Conservation (phyloP, 768 basidiomycete genomes). For the Sporobolomyces pararoseus region DNA sequence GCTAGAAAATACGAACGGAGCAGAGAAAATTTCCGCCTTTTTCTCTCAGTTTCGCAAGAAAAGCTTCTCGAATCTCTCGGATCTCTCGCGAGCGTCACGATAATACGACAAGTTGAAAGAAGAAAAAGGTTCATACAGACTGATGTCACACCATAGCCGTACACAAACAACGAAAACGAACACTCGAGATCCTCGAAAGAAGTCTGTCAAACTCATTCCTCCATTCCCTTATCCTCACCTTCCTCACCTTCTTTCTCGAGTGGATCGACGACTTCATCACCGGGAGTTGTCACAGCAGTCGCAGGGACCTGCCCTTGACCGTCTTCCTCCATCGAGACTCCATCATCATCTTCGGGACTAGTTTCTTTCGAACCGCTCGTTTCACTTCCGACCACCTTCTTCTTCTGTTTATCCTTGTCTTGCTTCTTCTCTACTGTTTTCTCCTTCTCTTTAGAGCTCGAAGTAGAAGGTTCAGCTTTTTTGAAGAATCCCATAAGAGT, state of each 20-base stretch:
- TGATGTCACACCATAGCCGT: background rate
- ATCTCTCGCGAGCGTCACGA: too few species aligned
- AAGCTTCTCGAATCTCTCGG: too few species aligned
- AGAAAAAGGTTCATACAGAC: background rate
- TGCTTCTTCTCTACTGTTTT: background rate
- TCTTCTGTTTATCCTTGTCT: background rate
- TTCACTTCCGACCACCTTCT: background rate
- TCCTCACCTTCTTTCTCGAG: background rate
- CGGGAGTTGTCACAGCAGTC: conserved; percentile 17
- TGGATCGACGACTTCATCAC: background rate
- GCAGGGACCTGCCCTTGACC: background rate
- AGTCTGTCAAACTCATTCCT: background rate
- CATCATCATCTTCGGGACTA: background rate
- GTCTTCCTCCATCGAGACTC: background rate
- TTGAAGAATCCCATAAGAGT: conserved; percentile 7
- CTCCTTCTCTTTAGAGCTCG: background rate
- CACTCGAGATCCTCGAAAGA: background rate
- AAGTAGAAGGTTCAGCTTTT: background rate
- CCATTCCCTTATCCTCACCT: background rate
- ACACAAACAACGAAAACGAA: too few species aligned
- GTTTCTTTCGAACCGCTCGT: conserved; percentile 6
- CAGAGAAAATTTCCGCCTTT: too few species aligned
- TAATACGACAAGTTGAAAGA: too few species aligned
- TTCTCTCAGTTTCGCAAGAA: too few species aligned
- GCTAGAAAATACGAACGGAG: too few species aligned